These are phyloP conservation scores for Albifimbria verrucaria DNA, from an alignment of 2,329 filamentous ascomycete genomes.

Conservation along the genomic window DNA sequence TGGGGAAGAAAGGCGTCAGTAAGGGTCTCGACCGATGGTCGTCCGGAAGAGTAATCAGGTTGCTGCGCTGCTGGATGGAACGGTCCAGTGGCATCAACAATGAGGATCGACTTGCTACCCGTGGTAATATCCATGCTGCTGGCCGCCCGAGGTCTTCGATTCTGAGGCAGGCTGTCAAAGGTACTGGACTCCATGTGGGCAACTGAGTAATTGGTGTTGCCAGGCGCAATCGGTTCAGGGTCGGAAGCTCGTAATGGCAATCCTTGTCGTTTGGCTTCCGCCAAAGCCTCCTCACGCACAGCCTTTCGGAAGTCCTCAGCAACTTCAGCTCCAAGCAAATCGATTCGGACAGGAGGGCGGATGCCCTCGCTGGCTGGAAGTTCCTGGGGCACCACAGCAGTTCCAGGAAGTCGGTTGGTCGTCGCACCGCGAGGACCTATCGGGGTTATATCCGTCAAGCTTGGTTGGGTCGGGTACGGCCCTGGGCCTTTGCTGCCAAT, in stretches of 20 bases:
- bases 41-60: conserved; percentile 39
- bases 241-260: conserved; percentile 15
- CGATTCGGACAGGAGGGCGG: conserved; percentile 64
- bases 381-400: conserved; percentile 57
- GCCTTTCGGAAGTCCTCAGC: conserved; percentile 76
- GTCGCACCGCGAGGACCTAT: conserved; percentile 51
- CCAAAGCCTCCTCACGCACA: conserved; percentile 61
- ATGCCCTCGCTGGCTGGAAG: conserved; percentile 39
- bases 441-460: conserved; percentile 44
- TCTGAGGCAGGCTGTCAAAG: conserved; percentile 30
- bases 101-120: conserved; percentile 88
- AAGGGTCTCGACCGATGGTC: conserved; percentile 50
- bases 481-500: conserved; percentile 60
- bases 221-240: conserved; percentile 21
- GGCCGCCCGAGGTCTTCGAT: conserved; percentile 35
- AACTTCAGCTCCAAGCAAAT: conserved; percentile 75
- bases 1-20: conserved; percentile 47
- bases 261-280: conserved; percentile 24
- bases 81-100: conserved; percentile 67
- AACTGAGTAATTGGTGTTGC: conserved; percentile 38
- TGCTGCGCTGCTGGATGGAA: conserved; percentile 49
- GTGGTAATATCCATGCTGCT: conserved; percentile 63
- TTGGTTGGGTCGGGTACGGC: conserved; percentile 41
- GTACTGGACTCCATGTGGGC: conserved; percentile 38
- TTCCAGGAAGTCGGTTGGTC: conserved; percentile 56